Conservation (phyloP, 2,329 filamentous ascomycete species). For the Lasiodiplodia sp. region DNA sequence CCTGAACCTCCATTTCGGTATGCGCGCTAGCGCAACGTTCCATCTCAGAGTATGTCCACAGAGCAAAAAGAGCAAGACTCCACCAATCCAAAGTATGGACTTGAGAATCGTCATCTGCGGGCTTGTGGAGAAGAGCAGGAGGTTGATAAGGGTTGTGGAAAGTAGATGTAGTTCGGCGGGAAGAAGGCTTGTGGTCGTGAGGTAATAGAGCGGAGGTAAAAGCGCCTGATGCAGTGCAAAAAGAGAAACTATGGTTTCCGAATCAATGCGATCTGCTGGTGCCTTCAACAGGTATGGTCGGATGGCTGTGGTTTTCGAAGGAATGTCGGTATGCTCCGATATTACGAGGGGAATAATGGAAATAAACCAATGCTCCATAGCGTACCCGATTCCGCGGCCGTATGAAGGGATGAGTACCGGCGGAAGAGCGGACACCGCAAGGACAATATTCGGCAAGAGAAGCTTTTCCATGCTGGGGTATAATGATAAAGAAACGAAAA, state of each 20-base stretch:
- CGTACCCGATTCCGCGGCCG: conserved; percentile 64
- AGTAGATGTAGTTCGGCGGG: conserved; percentile 87
- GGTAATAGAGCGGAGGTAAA: conserved; percentile 74
- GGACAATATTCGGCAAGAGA: conserved; percentile 80
- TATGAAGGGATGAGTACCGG: conserved; percentile 73
- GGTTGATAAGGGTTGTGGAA: conserved; percentile 80
- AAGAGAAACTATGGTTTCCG: conserved; percentile 69
- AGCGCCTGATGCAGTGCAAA: conserved; percentile 86
- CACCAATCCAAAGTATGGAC: conserved; percentile 63
- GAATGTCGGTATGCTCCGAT: conserved; percentile 53
- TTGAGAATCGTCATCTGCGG: conserved; percentile 55
- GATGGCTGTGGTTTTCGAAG: conserved; percentile 43
- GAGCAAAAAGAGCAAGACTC: conserved; percentile 74
- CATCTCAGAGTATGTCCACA: conserved; percentile 79
- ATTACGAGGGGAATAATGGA: conserved; percentile 73
- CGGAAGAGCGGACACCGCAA: conserved; percentile 80
- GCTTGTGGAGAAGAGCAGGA: conserved; percentile 78
- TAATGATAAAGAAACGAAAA: conserved; percentile 79
- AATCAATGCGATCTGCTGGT: conserved; percentile 51
- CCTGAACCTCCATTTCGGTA: conserved; percentile 90
- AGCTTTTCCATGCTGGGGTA: conserved; percentile 66
- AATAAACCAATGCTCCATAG: conserved; percentile 79
- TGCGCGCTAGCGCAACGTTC: conserved; percentile 84
- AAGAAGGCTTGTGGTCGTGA: conserved; percentile 89
- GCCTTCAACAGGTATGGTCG: conserved; percentile 47